Percentiles rank a stretch among this genome's conserved stretches.
Evolutionary conservation across 192 early-diverging fungal species (phyloP).

Genomic region (Coemansia sp.): DNA sequence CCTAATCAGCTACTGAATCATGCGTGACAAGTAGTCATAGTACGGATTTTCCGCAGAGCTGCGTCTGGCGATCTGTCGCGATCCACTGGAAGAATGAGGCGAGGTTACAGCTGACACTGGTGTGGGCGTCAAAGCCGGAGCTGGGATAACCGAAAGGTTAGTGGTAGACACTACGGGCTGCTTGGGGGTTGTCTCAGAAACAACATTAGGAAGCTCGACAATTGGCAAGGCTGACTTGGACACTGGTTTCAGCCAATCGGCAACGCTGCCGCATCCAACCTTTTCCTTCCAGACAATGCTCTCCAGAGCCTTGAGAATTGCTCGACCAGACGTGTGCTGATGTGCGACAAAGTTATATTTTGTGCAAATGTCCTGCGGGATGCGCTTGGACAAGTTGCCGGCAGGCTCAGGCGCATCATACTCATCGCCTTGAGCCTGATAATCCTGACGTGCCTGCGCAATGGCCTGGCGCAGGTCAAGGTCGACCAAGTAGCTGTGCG

Average conservation of each 20-base stretch:
- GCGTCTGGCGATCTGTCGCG: no score
- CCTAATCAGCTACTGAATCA: no score
- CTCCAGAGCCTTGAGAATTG: background rate
- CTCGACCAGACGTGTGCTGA: background rate
- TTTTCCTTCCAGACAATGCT: constrained; percentile 6
- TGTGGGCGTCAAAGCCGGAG: no score
- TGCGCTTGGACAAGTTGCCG: constrained; percentile 3
- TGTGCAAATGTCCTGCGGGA: background rate
- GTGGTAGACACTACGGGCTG: background rate
- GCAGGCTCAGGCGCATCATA: constrained; percentile 6
- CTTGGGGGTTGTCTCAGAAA: background rate
- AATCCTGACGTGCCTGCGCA: background rate
- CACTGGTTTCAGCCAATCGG: background rate
- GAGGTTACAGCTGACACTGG: no score
- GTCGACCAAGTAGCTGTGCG: background rate
- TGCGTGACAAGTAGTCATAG: no score
- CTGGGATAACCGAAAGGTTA: background rate
- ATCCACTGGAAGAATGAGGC: no score
- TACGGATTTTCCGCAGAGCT: no score
- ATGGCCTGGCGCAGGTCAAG: constrained; percentile 1
- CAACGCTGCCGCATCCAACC: background rate
- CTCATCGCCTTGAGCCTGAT: background rate
- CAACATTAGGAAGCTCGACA: background rate
- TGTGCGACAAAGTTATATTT: background rate
- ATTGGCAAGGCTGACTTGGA: background rate